A percentile compares a stretch with the other conserved stretches of the same genome.
These are phyloP conservation scores for Kluyveromyces dobzhanskii DNA, from an alignment of 805 yeast genomes.

Conservation along the genomic window DNA sequence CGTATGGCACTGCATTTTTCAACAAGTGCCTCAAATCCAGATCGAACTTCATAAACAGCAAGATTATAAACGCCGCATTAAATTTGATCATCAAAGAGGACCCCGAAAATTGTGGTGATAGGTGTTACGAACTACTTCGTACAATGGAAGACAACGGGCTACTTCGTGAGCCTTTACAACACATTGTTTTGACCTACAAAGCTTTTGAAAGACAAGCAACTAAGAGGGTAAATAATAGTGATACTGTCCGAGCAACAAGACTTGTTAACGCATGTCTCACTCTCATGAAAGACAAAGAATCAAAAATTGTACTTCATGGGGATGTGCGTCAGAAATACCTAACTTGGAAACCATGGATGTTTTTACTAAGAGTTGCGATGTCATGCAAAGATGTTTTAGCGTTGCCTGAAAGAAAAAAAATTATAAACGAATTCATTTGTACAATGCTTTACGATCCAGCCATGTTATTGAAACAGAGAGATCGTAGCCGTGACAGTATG, in stretches of 20 bases:
- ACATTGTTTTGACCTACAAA: constrained; percentile 17
- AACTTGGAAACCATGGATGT: constrained; percentile 21
- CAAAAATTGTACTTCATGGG: constrained; percentile 8
- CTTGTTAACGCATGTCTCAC: constrained; percentile 10
- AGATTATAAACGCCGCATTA: constrained; percentile 4
- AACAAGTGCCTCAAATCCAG: constrained; percentile 3
- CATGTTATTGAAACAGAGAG: background rate
- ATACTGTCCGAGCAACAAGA: constrained; percentile 7
- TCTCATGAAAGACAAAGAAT: constrained; percentile 16
- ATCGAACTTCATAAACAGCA: constrained; percentile 6
- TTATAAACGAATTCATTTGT: constrained; percentile 16
- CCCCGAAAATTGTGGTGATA: constrained; percentile 14
- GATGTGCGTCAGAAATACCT: constrained; percentile 7
- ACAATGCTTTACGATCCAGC: constrained; percentile 12
- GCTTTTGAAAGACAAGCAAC: constrained; percentile 20
- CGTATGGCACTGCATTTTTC: constrained; percentile 15
- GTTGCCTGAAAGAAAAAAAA: constrained; percentile 1
- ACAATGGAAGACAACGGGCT: constrained; percentile 9
- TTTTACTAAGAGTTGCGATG: constrained; percentile 15
- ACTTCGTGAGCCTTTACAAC: constrained; percentile 10
- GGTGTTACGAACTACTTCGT: constrained; percentile 11
- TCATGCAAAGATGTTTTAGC: constrained; percentile 10
- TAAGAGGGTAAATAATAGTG: constrained; percentile 10
- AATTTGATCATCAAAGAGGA: constrained; percentile 6
- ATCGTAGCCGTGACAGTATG: constrained; percentile 5